A percentile compares a stretch with the other conserved stretches of the same genome.
Conservation (phyloP, 768 basidiomycete species). For the Wakefieldia striispora region DNA sequence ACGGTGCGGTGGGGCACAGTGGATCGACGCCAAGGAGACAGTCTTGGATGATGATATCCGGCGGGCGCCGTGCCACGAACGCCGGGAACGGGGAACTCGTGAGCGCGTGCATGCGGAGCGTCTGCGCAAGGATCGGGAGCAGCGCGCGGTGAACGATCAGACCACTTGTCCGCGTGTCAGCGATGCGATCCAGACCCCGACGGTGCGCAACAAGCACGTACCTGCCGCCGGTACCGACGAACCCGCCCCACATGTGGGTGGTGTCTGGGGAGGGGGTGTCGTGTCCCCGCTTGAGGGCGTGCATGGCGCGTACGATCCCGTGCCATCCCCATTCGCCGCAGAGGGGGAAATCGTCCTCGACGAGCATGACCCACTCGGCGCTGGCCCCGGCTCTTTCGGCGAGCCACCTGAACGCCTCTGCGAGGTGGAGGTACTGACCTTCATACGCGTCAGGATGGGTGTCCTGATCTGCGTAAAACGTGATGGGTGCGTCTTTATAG, state of each 20-base stretch:
- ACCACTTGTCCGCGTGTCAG: slow-evolving; percentile 28
- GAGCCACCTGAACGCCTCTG: slow-evolving; percentile 41
- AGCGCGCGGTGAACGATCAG: slow-evolving; percentile 39
- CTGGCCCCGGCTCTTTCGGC: slow-evolving; percentile 11
- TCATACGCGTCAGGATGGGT: slow-evolving; percentile 19
- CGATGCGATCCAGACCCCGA: background rate
- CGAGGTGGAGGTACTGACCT: slow-evolving; percentile 40
- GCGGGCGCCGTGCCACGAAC: slow-evolving; percentile 30
- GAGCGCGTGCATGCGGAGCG: slow-evolving; percentile 34
- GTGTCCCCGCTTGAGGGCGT: slow-evolving; percentile 25
- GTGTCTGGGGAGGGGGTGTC: slow-evolving; percentile 5
- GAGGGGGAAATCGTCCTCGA: slow-evolving; percentile 45
- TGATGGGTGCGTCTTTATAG: slow-evolving; percentile 24
- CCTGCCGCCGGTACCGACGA: slow-evolving; percentile 44
- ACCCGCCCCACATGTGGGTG: slow-evolving; percentile 34
- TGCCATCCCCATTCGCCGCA: slow-evolving; percentile 38
- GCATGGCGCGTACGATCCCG: slow-evolving; percentile 33
- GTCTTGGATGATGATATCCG: slow-evolving; percentile 42
- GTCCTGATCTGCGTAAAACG: slow-evolving; percentile 31
- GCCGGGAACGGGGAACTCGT: slow-evolving; percentile 26
- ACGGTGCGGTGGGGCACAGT: slow-evolving; percentile 30
- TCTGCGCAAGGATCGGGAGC: slow-evolving; percentile 33
- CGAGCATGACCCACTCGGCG: slow-evolving; percentile 43
- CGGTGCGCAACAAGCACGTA: slow-evolving; percentile 1
- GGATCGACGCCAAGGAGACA: slow-evolving; percentile 40